Evolutionary conservation across 192 early-diverging fungal genomes (phyloP).

Genomic region (Thoreauomyces humboldtii): DNA sequence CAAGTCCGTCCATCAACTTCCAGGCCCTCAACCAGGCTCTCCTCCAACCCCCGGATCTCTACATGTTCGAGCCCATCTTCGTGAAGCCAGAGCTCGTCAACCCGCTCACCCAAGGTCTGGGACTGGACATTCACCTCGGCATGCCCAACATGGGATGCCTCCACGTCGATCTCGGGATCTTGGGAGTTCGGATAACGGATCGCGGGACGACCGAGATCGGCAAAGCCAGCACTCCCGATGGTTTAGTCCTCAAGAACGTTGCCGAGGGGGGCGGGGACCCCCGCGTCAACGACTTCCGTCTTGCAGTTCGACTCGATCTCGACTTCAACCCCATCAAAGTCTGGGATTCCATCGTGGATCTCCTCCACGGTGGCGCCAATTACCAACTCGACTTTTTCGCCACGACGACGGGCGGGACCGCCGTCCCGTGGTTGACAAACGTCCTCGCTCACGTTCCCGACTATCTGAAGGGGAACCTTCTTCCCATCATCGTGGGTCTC

Average conservation of each 20-base stretch:
- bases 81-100: constrained; percentile 20
- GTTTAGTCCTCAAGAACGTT: constrained; percentile 13
- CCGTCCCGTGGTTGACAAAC: background rate
- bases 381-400: background rate
- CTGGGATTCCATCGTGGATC: background rate
- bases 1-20: background rate
- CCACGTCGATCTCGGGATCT: constrained; percentile 12
- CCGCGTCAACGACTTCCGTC: background rate
- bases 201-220: constrained; percentile 7
- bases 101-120: constrained; percentile 19
- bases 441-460: background rate
- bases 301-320: constrained; percentile 5
- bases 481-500: background rate
- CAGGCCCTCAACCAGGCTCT: constrained; percentile 8
- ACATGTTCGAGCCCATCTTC: constrained; percentile 20
- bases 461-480: constrained; percentile 9
- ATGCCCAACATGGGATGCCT: constrained; percentile 20
- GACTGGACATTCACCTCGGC: constrained; percentile 6
- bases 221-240: background rate
- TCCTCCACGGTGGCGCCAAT: background rate
- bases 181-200: constrained; percentile 13
- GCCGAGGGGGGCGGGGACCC: constrained; percentile 13
- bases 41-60: constrained; percentile 6
- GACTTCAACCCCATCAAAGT: background rate
- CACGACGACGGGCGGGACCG: background rate